Conservation (phyloP, 805 yeast species). For the Wickerhamiella vanderwaltii region DNA sequence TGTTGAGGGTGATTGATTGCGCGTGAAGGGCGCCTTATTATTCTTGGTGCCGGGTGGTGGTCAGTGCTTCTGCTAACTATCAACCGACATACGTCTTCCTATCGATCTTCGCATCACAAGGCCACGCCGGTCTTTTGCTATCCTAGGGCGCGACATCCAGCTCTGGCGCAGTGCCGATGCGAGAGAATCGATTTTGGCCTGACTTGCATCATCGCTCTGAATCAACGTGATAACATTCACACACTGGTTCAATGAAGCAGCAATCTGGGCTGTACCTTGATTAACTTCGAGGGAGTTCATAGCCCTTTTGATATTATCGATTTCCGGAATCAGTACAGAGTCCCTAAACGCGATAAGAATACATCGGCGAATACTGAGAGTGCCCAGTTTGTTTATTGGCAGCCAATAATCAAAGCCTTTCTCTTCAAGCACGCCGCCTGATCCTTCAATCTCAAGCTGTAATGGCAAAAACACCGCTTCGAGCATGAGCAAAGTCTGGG, state of each 20-base stretch:
- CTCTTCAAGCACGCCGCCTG: slow-evolving; percentile 30
- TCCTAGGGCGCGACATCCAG: slow-evolving; percentile 24
- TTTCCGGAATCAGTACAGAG: slow-evolving; percentile 26
- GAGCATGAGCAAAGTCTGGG: slow-evolving; percentile 43
- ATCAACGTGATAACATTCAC: slow-evolving; percentile 45
- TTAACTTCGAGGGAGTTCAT: slow-evolving; percentile 16
- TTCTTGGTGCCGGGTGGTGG: no score
- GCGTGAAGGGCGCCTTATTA: no score
- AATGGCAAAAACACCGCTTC: slow-evolving; percentile 53
- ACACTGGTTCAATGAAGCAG: slow-evolving; percentile 43
- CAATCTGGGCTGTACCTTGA: slow-evolving; percentile 12
- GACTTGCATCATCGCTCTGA: slow-evolving; percentile 43
- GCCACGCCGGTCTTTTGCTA: slow-evolving; percentile 25
- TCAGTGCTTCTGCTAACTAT: no score
- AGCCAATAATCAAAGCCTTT: slow-evolving; percentile 31
- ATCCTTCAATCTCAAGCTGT: slow-evolving; percentile 38
- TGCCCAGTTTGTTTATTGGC: slow-evolving; percentile 18
- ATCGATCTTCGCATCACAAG: slow-evolving; percentile 17
- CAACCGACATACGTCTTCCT: no score
- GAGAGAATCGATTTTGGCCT: slow-evolving; percentile 45
- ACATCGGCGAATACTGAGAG: slow-evolving; percentile 22
- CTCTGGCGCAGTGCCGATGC: slow-evolving; percentile 23
- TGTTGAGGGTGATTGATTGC: no score
- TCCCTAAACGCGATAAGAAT: slow-evolving; percentile 30
- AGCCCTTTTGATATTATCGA: slow-evolving; percentile 20